A percentile compares a stretch with the other conserved stretches of the same genome.
phyloP scores from a whole-genome alignment of 1,284 basidiomycete species.

The Ceratorhiza oryzae-sativae region DNA sequence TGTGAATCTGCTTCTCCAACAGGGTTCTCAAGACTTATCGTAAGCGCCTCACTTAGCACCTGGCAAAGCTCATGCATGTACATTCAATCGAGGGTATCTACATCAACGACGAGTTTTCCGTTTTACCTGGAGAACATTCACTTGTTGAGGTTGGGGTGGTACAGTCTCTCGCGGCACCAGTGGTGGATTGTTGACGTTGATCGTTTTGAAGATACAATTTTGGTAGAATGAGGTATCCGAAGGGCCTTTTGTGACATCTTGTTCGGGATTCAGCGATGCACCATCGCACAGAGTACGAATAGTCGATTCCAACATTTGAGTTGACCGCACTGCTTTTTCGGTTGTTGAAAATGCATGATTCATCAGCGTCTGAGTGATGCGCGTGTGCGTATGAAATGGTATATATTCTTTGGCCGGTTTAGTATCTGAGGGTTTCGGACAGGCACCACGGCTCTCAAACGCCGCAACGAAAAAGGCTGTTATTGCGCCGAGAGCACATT shows the following conservation, averaged over 20 bases:
- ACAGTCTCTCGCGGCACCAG: constrained; percentile 10
- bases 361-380: constrained; percentile 70
- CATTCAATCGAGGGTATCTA: background rate
- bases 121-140: constrained; percentile 31
- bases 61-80: background rate
- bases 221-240: constrained; percentile 17
- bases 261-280: background rate
- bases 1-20: constrained; percentile 36
- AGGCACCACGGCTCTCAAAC: constrained; percentile 46
- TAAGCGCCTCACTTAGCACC: background rate
- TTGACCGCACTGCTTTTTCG: constrained; percentile 69
- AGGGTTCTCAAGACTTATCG: background rate
- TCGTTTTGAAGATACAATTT: background rate
- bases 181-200: constrained; percentile 21
- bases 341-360: constrained; percentile 79
- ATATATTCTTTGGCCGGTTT: constrained; percentile 59
- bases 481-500: constrained; percentile 83
- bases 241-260: background rate
- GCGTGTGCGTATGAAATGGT: constrained; percentile 67
- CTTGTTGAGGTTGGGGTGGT: constrained; percentile 2
- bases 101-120: constrained; percentile 21
- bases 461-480: constrained; percentile 87
- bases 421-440: constrained; percentile 41
- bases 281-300: constrained; percentile 61
- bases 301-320: constrained; percentile 70